Conservation (phyloP, 257 asterid genomes). For the Pogostemon cablin region DNA sequence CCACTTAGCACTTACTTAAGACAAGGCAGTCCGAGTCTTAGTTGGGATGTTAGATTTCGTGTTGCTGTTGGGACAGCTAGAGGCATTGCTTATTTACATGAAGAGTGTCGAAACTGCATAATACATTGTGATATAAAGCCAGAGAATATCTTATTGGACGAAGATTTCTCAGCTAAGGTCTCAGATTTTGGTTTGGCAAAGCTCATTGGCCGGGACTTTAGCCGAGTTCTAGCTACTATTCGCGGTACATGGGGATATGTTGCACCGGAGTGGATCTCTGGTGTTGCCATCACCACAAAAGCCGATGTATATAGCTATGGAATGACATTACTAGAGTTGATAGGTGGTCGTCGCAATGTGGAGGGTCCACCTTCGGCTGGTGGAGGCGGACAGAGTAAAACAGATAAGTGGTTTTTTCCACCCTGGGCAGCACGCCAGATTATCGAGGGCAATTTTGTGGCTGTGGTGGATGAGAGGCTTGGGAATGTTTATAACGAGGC, state of each 20-base stretch:
- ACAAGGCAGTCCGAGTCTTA: conserved; percentile 51
- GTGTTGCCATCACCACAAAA: conserved; percentile 76
- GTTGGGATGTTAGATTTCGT: conserved; percentile 72
- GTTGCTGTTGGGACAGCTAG: conserved; percentile 65
- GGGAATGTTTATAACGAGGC: conserved; percentile 41
- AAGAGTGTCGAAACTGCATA: conserved; percentile 68
- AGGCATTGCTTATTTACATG: conserved; percentile 81
- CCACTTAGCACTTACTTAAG: conserved; percentile 63
- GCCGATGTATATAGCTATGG: conserved; percentile 89
- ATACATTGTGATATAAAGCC: conserved; percentile 87
- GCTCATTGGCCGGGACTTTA: conserved; percentile 74
- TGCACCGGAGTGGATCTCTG: conserved; percentile 92
- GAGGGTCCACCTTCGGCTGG: conserved; percentile 62
- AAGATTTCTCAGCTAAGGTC: conserved; percentile 67
- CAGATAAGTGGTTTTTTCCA: conserved; percentile 71
- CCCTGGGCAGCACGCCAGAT: conserved; percentile 72
- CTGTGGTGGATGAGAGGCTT: conserved; percentile 63
- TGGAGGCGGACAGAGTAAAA: conserved; percentile 45
- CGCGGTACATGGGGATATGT: conserved; percentile 90
- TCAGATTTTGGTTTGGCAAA: conserved; percentile 86
- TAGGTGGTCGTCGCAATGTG: conserved; percentile 72
- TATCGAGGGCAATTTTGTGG: conserved; percentile 56
- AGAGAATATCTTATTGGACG: conserved; percentile 68
- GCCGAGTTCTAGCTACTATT: conserved; percentile 74
- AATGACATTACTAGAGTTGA: conserved; percentile 69